Conservation (phyloP, 495 filamentous ascomycete species). For the Hypoxylon perforatum region DNA sequence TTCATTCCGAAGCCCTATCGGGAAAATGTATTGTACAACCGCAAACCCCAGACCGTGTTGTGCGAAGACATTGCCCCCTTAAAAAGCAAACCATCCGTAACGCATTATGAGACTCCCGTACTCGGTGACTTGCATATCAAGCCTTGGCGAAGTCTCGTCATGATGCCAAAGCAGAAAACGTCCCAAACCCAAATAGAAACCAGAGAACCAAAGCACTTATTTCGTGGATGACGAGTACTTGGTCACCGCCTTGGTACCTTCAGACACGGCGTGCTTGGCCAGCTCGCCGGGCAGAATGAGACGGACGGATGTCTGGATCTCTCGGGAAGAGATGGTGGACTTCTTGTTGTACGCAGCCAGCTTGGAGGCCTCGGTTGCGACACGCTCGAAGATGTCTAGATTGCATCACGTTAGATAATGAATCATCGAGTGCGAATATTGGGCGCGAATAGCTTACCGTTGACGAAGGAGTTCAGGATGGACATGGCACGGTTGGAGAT, state of each 20-base stretch:
- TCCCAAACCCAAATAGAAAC: conserved; percentile 61
- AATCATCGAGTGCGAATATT: conserved; percentile 2
- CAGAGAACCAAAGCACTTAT: conserved; percentile 72
- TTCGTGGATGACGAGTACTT: conserved; percentile 99
- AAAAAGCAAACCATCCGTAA: conserved; percentile 87
- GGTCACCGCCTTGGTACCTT: conserved; percentile 99
- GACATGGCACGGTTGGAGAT: conserved; percentile 99
- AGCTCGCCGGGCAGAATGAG: conserved; percentile 98
- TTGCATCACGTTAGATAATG: conserved; percentile 41
- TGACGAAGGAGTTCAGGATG: conserved; percentile 99
- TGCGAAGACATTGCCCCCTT: conserved; percentile 76
- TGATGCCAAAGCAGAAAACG: conserved; percentile 69
- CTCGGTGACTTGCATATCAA: conserved; percentile 61
- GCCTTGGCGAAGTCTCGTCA: conserved; percentile 70
- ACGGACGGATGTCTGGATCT: conserved; percentile 99
- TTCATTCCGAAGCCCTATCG: conserved; percentile 70
- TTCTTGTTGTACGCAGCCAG: conserved; percentile 99
- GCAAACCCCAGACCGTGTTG: conserved; percentile 75
- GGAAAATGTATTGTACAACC: conserved; percentile 83
- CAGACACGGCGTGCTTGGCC: conserved; percentile 98
- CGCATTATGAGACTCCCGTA: conserved; percentile 83
- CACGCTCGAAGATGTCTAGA: conserved; percentile 99
- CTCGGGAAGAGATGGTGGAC: conserved; percentile 98
- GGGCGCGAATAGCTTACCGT: conserved; percentile 72
- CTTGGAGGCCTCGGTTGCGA: conserved; percentile 98